Conservation (phyloP, 2,329 filamentous ascomycete genomes). For the Cercospora nicotianae region DNA sequence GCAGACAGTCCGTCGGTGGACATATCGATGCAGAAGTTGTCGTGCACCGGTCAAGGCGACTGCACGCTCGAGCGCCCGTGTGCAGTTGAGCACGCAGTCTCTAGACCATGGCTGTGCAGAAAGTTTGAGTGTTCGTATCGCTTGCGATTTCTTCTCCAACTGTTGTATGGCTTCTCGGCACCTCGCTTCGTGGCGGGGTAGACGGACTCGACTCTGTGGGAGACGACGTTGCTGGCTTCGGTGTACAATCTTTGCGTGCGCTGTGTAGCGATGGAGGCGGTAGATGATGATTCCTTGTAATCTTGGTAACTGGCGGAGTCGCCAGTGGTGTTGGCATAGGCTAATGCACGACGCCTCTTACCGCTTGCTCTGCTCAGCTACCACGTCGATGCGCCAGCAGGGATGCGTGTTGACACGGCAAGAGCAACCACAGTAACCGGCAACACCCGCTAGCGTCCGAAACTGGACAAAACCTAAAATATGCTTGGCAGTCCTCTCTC, state of each 20-base stretch:
- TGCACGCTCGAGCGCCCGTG: not conserved
- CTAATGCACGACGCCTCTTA: not conserved
- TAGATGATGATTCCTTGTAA: not conserved
- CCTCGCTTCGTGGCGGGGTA: slow-evolving; percentile 1
- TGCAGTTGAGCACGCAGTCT: not conserved
- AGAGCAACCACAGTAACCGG: not conserved
- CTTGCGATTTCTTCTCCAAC: not conserved
- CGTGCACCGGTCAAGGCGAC: not conserved
- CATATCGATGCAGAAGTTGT: slow-evolving; percentile 25
- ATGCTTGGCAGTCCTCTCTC: not conserved
- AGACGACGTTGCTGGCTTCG: not conserved
- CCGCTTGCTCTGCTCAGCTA: not conserved
- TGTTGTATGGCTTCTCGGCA: not conserved
- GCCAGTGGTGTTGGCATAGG: not conserved
- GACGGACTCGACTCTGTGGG: not conserved
- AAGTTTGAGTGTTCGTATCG: not conserved
- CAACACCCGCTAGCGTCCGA: not conserved
- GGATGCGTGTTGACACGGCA: not conserved
- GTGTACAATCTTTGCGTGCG: not conserved
- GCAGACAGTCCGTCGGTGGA: slow-evolving; percentile 55
- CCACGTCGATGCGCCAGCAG: not conserved
- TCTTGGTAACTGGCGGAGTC: not conserved
- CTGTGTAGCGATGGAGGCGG: not conserved
- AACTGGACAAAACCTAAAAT: not conserved
- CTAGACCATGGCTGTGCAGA: not conserved